Conservation (phyloP, 2,329 filamentous ascomycete species). For the Albophoma yamanashiensis region DNA sequence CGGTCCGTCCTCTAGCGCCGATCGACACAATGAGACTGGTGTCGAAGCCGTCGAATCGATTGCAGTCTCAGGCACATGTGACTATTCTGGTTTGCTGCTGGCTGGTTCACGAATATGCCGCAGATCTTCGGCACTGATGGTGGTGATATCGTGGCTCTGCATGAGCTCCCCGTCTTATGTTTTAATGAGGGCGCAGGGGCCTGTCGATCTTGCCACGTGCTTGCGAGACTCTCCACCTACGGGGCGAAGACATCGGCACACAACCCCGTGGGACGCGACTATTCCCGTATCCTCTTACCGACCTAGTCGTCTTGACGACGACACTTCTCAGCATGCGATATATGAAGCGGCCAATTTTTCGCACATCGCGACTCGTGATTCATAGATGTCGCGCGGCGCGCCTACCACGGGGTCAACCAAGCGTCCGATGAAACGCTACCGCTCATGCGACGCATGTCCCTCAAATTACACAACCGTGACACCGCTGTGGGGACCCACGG, state of each 20-base stretch:
- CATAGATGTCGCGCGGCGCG: neutral
- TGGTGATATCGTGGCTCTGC: neutral
- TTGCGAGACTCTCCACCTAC: neutral
- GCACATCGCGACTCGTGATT: neutral
- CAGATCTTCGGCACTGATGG: neutral
- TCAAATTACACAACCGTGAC: neutral
- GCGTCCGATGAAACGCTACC: neutral
- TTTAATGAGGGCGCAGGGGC: neutral
- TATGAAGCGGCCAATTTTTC: neutral
- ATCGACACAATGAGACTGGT: neutral
- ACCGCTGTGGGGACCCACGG: neutral
- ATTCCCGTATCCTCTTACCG: neutral
- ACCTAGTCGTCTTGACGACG: neutral
- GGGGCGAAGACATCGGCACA: neutral
- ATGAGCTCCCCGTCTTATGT: neutral
- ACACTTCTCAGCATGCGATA: neutral
- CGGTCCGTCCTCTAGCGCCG: neutral
- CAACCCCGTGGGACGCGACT: neutral
- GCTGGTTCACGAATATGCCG: neutral
- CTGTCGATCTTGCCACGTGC: neutral
- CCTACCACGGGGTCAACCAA: neutral
- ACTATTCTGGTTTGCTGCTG: neutral
- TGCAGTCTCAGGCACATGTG: neutral
- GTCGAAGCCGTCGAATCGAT: neutral
- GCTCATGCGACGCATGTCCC: neutral